Evolutionary conservation across 257 asterid species (phyloP).

Genomic region (Gentiana straminea): DNA sequence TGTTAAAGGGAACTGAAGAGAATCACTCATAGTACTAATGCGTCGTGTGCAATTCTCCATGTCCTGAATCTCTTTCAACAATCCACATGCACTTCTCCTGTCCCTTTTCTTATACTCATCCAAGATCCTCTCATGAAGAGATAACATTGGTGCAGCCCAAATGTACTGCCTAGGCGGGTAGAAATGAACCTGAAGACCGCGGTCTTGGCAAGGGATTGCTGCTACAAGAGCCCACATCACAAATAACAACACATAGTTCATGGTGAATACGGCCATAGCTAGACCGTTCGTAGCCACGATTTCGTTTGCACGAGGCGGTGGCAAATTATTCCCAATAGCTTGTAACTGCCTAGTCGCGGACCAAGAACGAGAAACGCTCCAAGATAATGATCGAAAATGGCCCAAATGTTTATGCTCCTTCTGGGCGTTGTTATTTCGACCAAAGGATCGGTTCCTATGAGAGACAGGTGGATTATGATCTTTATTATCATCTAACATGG

Average conservation of each 20-base stretch:
- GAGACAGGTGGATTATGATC: conserved; percentile 34
- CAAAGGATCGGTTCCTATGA: conserved; percentile 76
- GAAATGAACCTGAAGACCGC: conserved; percentile 78
- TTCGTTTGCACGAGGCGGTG: conserved; percentile 52
- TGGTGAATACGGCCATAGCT: conserved; percentile 55
- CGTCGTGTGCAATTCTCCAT: conserved; percentile 48
- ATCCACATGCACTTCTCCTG: conserved; percentile 57
- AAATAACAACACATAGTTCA: conserved; percentile 68
- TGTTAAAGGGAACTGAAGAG: conserved; percentile 43
- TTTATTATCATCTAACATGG: conserved; percentile 70
- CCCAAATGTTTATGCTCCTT: conserved; percentile 37
- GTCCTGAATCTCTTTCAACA: conserved; percentile 77
- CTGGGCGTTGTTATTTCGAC: conserved; percentile 36
- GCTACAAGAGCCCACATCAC: conserved; percentile 96
- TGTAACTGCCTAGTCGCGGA: conserved; percentile 86
- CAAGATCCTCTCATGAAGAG: conserved; percentile 73
- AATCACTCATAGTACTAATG: conserved; percentile 55
- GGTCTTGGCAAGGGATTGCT: conserved; percentile 95
- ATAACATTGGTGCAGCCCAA: conserved; percentile 53
- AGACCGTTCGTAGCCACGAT: conserved; percentile 51
- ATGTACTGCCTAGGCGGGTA: conserved; percentile 35
- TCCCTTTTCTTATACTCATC: conserved; percentile 78
- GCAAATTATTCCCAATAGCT: conserved; percentile 65
- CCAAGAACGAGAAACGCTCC: conserved; percentile 97
- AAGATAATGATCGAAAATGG: conserved; percentile 70